Base-by-base conservation (phyloP, 208 protist species). In the Blastocrithidia nonstop region DNA sequence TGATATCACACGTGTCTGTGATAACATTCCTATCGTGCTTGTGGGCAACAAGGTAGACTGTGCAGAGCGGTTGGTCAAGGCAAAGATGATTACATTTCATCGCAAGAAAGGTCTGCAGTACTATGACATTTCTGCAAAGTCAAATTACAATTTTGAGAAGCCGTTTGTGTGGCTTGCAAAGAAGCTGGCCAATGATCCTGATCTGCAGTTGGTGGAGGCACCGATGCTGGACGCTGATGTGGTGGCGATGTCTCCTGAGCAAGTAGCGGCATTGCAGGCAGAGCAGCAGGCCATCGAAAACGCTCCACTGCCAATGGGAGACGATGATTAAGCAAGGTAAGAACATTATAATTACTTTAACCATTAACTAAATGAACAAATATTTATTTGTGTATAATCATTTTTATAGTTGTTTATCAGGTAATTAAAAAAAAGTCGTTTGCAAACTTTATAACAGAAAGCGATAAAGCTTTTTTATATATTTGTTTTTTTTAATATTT, bases 131-230 rank as follows among this genome's bases (percentile, higher is more conserved):
- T 99, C 95, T 13, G 98, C 98, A 49, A 99, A 99, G 78, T 97
- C 93, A 27, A 99, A 99, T 86, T 99, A 99, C 90, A 98, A 99
- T 75, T 99, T 99, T 65, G 98, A 99, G 82, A 99, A 99, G 87
- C 98, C 98, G 22, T 99, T 99, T 76, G 76, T 99, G 19, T 99
- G 89, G 88, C 86, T 99, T 13, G 92, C 94, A 26, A 94, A 96
- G 66, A 96, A 96, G 62, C 81, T 99, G 19, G 73, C 76, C 45
- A 96, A 96, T 67, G 88, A 98, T 66, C 61, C 67, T 45, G 87
- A 98, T 29, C 84, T 99, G 26, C 48, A 69, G 28, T 94, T 99
- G 45, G 82, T 90, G 50, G 88, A 95, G 74, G 73, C 84, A 15
- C 84, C 83, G 37, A 64, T 88, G 44, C 69, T 88, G 25, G 78